These are phyloP conservation scores for Desmodesmus armatus DNA, from an alignment of 139 green algal genomes.

Conservation along the genomic window DNA sequence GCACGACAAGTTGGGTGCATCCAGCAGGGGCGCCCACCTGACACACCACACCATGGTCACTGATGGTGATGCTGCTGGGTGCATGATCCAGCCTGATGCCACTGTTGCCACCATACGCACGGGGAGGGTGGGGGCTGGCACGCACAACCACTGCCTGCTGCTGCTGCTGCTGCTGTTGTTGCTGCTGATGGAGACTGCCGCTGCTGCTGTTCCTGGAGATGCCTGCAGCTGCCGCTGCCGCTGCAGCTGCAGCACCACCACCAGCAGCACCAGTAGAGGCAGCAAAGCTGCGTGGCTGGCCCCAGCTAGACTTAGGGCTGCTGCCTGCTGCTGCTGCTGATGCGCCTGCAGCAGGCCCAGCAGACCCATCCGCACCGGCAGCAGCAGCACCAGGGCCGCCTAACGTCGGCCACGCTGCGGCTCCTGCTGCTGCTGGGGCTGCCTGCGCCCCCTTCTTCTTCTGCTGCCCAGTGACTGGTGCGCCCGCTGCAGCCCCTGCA, in stretches of 20 bases:
- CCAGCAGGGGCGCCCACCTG: constrained; percentile 31
- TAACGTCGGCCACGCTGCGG: background rate
- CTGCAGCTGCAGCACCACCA: background rate
- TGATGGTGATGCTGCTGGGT: constrained; percentile 39
- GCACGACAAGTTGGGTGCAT: no score
- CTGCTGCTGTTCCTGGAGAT: constrained; percentile 20
- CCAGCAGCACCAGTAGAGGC: background rate
- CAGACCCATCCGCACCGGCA: background rate
- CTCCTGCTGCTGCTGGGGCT: background rate
- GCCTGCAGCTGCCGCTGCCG: background rate
- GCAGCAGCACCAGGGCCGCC: background rate
- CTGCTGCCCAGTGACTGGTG: background rate
- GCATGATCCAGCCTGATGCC: background rate
- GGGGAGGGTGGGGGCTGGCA: background rate
- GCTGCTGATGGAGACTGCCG: constrained; percentile 26
- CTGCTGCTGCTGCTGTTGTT: no score
- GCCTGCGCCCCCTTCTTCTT: no score
- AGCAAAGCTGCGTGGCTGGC: background rate
- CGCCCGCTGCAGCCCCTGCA: background rate
- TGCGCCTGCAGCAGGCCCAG: background rate
- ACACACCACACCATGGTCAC: constrained; percentile 30
- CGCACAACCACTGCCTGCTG: no score
- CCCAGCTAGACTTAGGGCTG: no score
- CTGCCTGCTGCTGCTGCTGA: constrained; percentile 12
- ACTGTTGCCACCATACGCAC: constrained; percentile 27